These are phyloP conservation scores for Mortierella sp. DNA, from an alignment of 371 early-diverging fungal genomes.

Conservation along the genomic window DNA sequence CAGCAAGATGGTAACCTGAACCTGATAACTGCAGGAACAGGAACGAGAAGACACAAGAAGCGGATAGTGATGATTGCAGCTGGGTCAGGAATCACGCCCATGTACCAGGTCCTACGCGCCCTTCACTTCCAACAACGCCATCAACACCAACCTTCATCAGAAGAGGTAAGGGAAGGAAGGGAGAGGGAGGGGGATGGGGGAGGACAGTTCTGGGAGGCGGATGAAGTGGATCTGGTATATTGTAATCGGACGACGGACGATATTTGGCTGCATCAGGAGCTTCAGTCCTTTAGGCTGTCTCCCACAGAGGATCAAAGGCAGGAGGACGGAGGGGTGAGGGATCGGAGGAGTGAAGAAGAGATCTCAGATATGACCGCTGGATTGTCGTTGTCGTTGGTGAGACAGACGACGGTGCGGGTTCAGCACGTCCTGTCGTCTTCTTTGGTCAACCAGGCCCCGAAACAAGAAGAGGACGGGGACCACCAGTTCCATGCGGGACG, in stretches of 20 bases:
- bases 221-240: constrained; percentile 43
- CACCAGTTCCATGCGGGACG: constrained; percentile 24
- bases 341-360: not conserved
- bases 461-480: not conserved
- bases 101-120: constrained; percentile 41
- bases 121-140: constrained; percentile 23
- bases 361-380: not conserved
- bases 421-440: constrained; percentile 36
- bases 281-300: not conserved
- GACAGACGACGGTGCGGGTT: constrained; percentile 19
- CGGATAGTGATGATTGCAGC: constrained; percentile 53
- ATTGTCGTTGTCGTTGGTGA: not conserved
- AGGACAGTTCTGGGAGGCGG: not conserved
- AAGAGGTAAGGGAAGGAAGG: not conserved
- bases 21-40: not conserved
- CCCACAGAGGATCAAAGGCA: not conserved
- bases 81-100: constrained; percentile 54
- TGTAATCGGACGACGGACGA: constrained; percentile 38
- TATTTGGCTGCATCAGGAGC: constrained; percentile 47
- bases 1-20: not conserved
- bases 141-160: not conserved
- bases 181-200: not conserved
- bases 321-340: not conserved
- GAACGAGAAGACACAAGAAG: not conserved
- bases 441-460: not conserved